Conservation (phyloP, 2,329 filamentous ascomycete species). For the Neofusicoccum laricinum region DNA sequence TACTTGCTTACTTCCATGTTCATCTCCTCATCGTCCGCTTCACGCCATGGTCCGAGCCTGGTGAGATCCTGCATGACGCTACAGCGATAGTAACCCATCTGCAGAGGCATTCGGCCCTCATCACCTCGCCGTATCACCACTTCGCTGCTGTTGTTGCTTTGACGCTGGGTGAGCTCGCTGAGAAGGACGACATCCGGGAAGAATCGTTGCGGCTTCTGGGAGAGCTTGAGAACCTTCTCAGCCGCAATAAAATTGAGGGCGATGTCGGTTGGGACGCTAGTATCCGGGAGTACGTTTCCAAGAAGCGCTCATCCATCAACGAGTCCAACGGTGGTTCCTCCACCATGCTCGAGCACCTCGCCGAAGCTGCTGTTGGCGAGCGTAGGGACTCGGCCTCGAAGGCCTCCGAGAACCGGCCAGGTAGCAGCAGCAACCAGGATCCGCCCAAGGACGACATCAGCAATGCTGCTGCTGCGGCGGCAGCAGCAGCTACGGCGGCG, state of each 20-base stretch:
- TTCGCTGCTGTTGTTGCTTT: conserved; percentile 36
- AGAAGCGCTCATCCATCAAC: conserved; percentile 21
- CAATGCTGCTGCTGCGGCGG: conserved; percentile 27
- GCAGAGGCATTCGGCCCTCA: conserved; percentile 20
- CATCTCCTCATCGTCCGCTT: conserved; percentile 32
- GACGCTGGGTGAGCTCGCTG: conserved; percentile 32
- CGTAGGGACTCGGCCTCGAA: conserved; percentile 2
- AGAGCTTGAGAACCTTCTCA: conserved; percentile 35
- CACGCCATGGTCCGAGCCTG: conserved; percentile 25
- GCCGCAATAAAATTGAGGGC: conserved; percentile 29
- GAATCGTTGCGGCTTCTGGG: conserved; percentile 35
- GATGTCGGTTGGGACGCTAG: conserved; percentile 34
- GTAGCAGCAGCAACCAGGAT: conserved; percentile 27
- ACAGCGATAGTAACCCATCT: conserved; percentile 31
- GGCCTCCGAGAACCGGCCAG: conserved; percentile 20
- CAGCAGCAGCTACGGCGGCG: conserved; percentile 36
- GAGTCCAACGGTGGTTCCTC: conserved; percentile 26
- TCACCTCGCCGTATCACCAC: conserved; percentile 35
- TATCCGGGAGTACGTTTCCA: conserved; percentile 26
- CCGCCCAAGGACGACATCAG: conserved; percentile 29
- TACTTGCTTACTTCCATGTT: conserved; percentile 36
- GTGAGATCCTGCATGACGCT: conserved; percentile 27
- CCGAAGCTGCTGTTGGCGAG: conserved; percentile 32
- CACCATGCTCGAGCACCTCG: conserved; percentile 39
- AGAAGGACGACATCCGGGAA: conserved; percentile 33